Percentiles rank a stretch among this genome's conserved stretches.
Evolutionary conservation across 2,329 filamentous ascomycete genomes (phyloP).

Genomic region (Aplosporella prunicola): DNA sequence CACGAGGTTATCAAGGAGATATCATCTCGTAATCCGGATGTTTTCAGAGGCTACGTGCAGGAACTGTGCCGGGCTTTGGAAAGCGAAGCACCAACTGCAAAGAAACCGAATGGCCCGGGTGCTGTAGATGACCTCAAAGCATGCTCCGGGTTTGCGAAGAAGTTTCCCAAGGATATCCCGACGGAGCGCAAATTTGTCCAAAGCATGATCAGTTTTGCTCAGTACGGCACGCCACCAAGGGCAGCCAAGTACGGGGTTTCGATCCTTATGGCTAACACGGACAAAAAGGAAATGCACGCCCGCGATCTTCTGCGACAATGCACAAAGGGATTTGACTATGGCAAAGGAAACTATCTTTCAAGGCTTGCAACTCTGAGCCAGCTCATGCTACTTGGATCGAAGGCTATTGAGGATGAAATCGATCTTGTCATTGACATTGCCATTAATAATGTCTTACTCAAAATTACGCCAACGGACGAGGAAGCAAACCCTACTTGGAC

Average conservation of each 20-base stretch:
- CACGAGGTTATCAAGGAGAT: constrained; percentile 90
- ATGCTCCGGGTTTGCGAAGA: constrained; percentile 82
- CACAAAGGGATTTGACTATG: constrained; percentile 65
- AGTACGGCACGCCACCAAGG: constrained; percentile 69
- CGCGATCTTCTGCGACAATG: constrained; percentile 72
- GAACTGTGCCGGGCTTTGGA: constrained; percentile 83
- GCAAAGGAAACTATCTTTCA: constrained; percentile 61
- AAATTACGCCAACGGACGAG: constrained; percentile 46
- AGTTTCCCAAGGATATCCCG: constrained; percentile 74
- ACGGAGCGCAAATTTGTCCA: constrained; percentile 72
- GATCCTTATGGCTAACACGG: constrained; percentile 69
- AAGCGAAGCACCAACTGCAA: constrained; percentile 64
- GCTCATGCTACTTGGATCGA: constrained; percentile 64
- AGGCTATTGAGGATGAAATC: constrained; percentile 57
- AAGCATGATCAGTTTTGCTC: constrained; percentile 71
- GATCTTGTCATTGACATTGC: constrained; percentile 72
- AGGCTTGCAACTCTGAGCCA: constrained; percentile 64
- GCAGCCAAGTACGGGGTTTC: constrained; percentile 91
- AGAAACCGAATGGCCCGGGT: constrained; percentile 56
- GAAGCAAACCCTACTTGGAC: constrained; percentile 55
- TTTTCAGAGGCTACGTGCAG: constrained; percentile 87
- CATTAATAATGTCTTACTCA: constrained; percentile 62
- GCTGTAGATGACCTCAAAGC: constrained; percentile 91
- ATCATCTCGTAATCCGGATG: constrained; percentile 75
- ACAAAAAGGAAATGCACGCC: constrained; percentile 74